These are phyloP conservation scores for Backusella liffmaniae DNA, from an alignment of 192 early-diverging fungal species.

Conservation along the genomic window DNA sequence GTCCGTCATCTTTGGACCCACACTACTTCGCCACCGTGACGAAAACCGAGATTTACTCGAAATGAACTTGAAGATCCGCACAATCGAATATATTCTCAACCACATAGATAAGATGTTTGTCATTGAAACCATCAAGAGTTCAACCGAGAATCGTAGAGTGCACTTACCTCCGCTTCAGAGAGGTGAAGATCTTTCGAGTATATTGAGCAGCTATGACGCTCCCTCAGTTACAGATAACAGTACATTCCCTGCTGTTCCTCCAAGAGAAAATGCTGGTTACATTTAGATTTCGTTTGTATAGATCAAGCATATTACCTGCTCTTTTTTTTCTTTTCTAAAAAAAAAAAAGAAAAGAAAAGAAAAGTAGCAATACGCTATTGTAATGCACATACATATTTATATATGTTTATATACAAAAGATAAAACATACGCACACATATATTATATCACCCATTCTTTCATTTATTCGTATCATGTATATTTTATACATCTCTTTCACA, in stretches of 20 bases:
- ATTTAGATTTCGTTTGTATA: conserved; percentile 10
- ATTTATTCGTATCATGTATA: no score
- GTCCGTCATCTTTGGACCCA: conserved; percentile 92
- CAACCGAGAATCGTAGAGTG: not conserved
- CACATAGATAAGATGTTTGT: conserved; percentile 41
- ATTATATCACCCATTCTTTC: no score
- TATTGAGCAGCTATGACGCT: not conserved
- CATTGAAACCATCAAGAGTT: conserved; percentile 4
- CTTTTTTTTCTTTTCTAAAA: not conserved
- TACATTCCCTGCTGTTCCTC: conserved; percentile 17
- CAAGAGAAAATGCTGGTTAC: conserved; percentile 26
- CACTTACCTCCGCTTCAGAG: conserved; percentile 16
- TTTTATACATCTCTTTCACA: no score
- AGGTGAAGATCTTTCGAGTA: not conserved
- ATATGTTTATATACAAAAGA: no score
- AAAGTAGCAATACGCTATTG: not conserved
- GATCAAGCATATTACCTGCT: not conserved
- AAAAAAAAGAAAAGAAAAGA: not conserved
- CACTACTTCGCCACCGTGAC: conserved; percentile 64
- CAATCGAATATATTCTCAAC: conserved; percentile 67
- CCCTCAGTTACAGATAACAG: not conserved
- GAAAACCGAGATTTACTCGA: conserved; percentile 63
- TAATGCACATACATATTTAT: no score
- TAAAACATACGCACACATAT: no score
- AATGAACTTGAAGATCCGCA: conserved; percentile 68